Evolutionary conservation across 1,284 basidiomycete species (phyloP).

Genomic region (Sphagnurus paluster): DNA sequence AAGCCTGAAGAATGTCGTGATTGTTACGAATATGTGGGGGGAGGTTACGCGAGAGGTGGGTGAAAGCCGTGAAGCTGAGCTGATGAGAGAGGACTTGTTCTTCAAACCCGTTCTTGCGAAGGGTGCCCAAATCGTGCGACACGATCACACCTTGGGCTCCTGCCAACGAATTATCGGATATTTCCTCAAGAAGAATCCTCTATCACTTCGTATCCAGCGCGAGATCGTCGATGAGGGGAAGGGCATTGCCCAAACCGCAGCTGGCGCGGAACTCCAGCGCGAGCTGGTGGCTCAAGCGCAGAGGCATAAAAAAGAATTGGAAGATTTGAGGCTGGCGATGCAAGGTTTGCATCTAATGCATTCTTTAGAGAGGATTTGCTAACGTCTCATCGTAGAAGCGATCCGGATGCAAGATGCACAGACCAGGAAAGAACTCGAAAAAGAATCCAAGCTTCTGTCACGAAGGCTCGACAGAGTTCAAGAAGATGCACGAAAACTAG

Average conservation of each 20-base stretch:
- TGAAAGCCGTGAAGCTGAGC: slow-evolving; percentile 34
- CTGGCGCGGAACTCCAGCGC: slow-evolving; percentile 37
- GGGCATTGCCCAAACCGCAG: slow-evolving; percentile 37
- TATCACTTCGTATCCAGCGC: slow-evolving; percentile 39
- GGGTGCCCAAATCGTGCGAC: slow-evolving; percentile 36
- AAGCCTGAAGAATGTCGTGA: slow-evolving; percentile 42
- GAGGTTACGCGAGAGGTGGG: slow-evolving; percentile 34
- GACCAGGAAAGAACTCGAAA: slow-evolving; percentile 34
- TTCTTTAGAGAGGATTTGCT: background rate
- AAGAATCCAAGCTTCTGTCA: slow-evolving; percentile 34
- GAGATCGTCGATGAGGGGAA: slow-evolving; percentile 42
- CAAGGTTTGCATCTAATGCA: slow-evolving; percentile 12
- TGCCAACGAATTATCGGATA: slow-evolving; percentile 30
- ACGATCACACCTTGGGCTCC: slow-evolving; percentile 30
- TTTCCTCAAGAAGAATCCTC: slow-evolving; percentile 31
- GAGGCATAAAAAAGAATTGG: slow-evolving; percentile 36
- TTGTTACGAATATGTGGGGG: slow-evolving; percentile 48
- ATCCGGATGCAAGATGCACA: slow-evolving; percentile 40
- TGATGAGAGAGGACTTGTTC: slow-evolving; percentile 34
- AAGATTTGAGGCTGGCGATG: slow-evolving; percentile 37
- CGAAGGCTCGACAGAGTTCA: slow-evolving; percentile 26
- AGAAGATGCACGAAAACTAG: slow-evolving; percentile 30
- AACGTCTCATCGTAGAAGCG: slow-evolving; percentile 15
- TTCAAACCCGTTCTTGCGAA: slow-evolving; percentile 39
- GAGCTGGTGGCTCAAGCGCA: slow-evolving; percentile 36